phyloP scores from a whole-genome alignment of 176 grass and related monocot genomes.

The Carex myosuroides region DNA sequence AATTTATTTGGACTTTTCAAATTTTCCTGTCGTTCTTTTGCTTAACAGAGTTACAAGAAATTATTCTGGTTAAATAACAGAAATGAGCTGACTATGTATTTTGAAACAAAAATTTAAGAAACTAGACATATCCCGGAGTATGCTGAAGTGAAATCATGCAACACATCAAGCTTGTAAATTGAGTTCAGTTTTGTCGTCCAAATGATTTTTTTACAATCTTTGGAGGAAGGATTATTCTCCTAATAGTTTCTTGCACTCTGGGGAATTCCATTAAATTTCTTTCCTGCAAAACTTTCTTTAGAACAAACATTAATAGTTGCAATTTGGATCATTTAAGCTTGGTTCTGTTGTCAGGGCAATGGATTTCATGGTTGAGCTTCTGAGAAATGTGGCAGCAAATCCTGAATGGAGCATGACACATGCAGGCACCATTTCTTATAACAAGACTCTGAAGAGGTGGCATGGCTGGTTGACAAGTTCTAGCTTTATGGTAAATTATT shows the following conservation, averaged over 20 bases:
- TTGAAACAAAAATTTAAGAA: background rate
- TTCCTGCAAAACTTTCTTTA: background rate
- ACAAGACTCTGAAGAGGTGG: slow-evolving; percentile 39
- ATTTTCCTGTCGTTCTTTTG: no score
- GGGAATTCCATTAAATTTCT: background rate
- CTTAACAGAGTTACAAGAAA: background rate
- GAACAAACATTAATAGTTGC: background rate
- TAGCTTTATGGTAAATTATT: slow-evolving; percentile 31
- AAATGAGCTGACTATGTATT: background rate
- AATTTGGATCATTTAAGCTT: background rate
- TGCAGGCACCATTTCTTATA: slow-evolving; percentile 27
- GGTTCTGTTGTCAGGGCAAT: slow-evolving; percentile 22
- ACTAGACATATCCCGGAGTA: background rate
- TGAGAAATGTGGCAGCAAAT: slow-evolving; percentile 21
- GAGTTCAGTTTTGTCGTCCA: background rate
- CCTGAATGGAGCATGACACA: slow-evolving; percentile 34
- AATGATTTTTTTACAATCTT: no score
- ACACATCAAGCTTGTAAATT: background rate
- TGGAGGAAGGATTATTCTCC: background rate
- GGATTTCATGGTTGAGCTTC: slow-evolving; percentile 36
- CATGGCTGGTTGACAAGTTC: slow-evolving; percentile 38
- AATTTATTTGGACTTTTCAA: no score
- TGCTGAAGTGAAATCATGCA: background rate
- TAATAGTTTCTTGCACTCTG: background rate
- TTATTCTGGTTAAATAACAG: background rate